Conservation (phyloP, 805 yeast genomes). For the Barnettozyma populi region DNA sequence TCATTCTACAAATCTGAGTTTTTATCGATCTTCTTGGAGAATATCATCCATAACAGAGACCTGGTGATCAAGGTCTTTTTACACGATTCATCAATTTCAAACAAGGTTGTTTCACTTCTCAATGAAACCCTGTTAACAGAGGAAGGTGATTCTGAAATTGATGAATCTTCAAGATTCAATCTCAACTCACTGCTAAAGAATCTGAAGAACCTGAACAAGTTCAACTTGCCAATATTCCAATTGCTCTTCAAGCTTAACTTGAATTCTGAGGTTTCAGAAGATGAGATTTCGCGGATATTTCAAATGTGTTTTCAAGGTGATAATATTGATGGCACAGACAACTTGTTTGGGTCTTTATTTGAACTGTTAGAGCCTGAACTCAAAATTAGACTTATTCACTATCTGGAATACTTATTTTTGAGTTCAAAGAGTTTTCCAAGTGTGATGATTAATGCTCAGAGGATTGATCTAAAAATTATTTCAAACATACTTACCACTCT, state of each 20-base stretch:
- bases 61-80: constrained; percentile 6
- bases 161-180: background rate
- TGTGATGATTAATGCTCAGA: constrained; percentile 11
- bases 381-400: constrained; percentile 30
- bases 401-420: constrained; percentile 37
- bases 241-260: constrained; percentile 31
- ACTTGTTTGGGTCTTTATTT: constrained; percentile 34
- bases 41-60: constrained; percentile 16
- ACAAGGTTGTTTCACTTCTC: constrained; percentile 5
- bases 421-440: constrained; percentile 36
- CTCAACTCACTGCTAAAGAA: constrained; percentile 14
- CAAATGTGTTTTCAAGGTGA: constrained; percentile 9
- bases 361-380: constrained; percentile 29
- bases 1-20: constrained; percentile 16
- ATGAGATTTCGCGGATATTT: constrained; percentile 11
- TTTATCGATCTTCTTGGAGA: constrained; percentile 13
- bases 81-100: background rate
- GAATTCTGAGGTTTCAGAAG: constrained; percentile 7
- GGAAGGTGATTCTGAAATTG: background rate
- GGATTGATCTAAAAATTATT: constrained; percentile 10
- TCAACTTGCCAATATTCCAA: constrained; percentile 39
- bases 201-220: constrained; percentile 29
- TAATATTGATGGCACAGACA: background rate
- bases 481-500: constrained; percentile 18
- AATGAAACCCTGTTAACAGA: constrained; percentile 9